These are phyloP conservation scores for Avicennia marina DNA, from an alignment of 257 asterid species.

Conservation along the genomic window DNA sequence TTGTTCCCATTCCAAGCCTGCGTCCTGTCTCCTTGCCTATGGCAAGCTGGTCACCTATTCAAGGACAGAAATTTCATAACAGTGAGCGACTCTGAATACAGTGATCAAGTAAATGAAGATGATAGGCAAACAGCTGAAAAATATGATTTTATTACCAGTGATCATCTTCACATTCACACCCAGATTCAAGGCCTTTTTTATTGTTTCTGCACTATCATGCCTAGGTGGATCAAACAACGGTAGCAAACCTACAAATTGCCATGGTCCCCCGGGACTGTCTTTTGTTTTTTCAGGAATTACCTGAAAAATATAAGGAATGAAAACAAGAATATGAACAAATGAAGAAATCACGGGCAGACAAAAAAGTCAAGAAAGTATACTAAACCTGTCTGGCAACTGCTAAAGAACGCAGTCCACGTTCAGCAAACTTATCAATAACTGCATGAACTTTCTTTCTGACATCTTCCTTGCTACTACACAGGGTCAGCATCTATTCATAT, in stretches of 20 bases:
- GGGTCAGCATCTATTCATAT: constrained; percentile 58
- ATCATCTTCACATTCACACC: constrained; percentile 98
- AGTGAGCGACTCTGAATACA: not conserved
- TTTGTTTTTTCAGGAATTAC: constrained; percentile 85
- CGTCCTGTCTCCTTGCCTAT: constrained; percentile 98
- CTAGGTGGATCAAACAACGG: constrained; percentile 97
- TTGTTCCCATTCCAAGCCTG: constrained; percentile 97
- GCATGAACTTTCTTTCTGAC: constrained; percentile 67
- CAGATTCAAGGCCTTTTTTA: constrained; percentile 85
- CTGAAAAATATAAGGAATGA: constrained; percentile 28
- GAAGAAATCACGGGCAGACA: not conserved
- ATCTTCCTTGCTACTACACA: constrained; percentile 80
- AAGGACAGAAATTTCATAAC: not conserved
- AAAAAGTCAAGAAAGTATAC: not conserved
- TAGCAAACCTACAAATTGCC: constrained; percentile 90
- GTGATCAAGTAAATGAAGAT: not conserved
- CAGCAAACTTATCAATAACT: constrained; percentile 89
- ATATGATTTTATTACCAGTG: constrained; percentile 67
- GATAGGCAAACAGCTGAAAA: constrained; percentile 7
- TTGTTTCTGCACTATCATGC: constrained; percentile 98
- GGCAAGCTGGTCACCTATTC: constrained; percentile 95
- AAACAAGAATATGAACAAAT: not conserved
- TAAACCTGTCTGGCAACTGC: constrained; percentile 92
- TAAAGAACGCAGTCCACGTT: constrained; percentile 94
- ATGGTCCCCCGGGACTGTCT: constrained; percentile 79